Percentiles rank a stretch among this genome's conserved stretches.
Evolutionary conservation across 2,329 filamentous ascomycete genomes (phyloP).

Genomic region (Penicillium sp.): DNA sequence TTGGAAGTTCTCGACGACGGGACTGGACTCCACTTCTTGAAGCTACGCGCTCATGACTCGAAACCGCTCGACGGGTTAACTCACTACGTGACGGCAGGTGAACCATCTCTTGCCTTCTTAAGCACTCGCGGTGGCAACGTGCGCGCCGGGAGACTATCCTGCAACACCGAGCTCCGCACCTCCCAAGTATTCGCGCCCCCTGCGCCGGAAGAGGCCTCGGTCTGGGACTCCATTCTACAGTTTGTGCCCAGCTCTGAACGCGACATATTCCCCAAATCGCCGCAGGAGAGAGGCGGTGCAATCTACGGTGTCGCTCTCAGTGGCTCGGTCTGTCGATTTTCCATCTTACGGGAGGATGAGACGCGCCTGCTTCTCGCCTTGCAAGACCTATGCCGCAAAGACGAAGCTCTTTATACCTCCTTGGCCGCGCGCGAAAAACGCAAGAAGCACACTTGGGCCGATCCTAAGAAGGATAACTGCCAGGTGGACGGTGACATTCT

Average conservation of each 20-base stretch:
- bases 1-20: constrained; percentile 44
- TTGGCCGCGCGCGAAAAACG: constrained; percentile 35
- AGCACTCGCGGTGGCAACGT: constrained; percentile 56
- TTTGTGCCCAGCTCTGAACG: constrained; percentile 26
- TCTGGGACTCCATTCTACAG: constrained; percentile 39
- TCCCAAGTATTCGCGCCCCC: neutral
- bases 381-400: constrained; percentile 65
- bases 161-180: constrained; percentile 30
- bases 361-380: constrained; percentile 73
- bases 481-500: constrained; percentile 71
- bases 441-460: constrained; percentile 33
- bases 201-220: constrained; percentile 32
- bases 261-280: constrained; percentile 17
- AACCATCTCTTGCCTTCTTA: constrained; percentile 49
- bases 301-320: constrained; percentile 68
- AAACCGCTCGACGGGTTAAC: constrained; percentile 36
- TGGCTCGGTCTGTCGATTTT: constrained; percentile 70
- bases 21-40: constrained; percentile 19
- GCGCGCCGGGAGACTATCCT: constrained; percentile 37
- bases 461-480: constrained; percentile 52
- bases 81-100: constrained; percentile 41
- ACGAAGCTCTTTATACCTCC: constrained; percentile 55
- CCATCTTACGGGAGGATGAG: constrained; percentile 62
- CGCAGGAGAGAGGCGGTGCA: constrained; percentile 41
- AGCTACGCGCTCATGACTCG: constrained; percentile 38